These are phyloP conservation scores for Amanita inopinata DNA, from an alignment of 768 basidiomycete genomes.

Conservation along the genomic window DNA sequence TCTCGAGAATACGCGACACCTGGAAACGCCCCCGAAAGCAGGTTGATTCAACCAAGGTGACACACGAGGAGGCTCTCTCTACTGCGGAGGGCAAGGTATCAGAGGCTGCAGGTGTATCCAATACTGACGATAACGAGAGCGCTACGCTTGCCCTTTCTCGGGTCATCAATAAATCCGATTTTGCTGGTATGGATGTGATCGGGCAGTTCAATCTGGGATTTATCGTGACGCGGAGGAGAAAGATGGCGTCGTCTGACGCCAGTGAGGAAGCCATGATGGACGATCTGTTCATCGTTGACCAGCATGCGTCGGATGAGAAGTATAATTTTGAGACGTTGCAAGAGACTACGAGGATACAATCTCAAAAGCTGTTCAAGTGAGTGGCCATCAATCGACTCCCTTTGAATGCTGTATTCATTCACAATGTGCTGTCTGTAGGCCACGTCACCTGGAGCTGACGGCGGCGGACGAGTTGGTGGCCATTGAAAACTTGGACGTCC, in stretches of 20 bases:
- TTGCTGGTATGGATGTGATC: constrained; percentile 69
- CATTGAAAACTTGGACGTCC: constrained; percentile 75
- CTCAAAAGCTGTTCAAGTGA: constrained; percentile 76
- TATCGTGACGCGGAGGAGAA: constrained; percentile 68
- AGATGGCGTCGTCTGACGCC: constrained; percentile 10
- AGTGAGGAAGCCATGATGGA: constrained; percentile 34
- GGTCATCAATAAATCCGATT: constrained; percentile 82
- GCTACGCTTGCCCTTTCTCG: constrained; percentile 66
- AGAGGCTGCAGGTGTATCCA: constrained; percentile 29
- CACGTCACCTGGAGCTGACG: constrained; percentile 69
- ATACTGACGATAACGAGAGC: constrained; percentile 39
- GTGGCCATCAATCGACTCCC: constrained; percentile 14
- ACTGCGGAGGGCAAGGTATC: constrained; percentile 14
- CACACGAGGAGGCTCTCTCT: not conserved
- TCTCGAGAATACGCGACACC: constrained; percentile 19
- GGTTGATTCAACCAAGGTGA: not conserved
- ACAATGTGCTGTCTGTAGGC: constrained; percentile 33
- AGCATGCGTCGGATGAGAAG: constrained; percentile 97
- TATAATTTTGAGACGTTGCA: constrained; percentile 96
- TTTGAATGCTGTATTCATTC: too few species aligned
- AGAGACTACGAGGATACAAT: constrained; percentile 79
- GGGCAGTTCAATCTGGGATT: constrained; percentile 98
- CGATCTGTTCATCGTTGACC: constrained; percentile 94
- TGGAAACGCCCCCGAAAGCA: constrained; percentile 12
- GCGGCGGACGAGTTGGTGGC: constrained; percentile 87